Evolutionary conservation across 345 rosid species (phyloP), one percentile per base, ranked within the genome.

Genomic region (Populus tremula): DNA sequence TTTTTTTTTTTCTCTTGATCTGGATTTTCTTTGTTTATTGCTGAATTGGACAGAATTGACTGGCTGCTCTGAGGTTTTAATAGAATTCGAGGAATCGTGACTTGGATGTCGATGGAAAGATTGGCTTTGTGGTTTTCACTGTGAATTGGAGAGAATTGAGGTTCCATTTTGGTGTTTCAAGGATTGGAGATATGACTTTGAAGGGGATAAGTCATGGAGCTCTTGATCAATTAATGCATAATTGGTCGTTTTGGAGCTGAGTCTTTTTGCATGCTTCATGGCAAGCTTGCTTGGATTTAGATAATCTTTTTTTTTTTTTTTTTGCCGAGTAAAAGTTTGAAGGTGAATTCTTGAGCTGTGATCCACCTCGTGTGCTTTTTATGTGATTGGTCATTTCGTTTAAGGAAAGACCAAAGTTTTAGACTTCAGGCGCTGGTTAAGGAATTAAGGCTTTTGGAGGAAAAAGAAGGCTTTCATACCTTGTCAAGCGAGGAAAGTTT

Each of bases 401-500:
- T 29, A 73, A 85, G 87, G 85, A 86, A 80, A 81, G 82, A 74
- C 70, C 86, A 77, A 71, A 31, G 77, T 77, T 84, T 82, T 80
- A 82, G 78, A 76, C 74, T 41, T 79, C 70, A 75, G 84, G 85
- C 76, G 56, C 75, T 63, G 69, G 65, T 76, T 66, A 20, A 70
- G 80, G 77, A 64, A 41, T 73, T 66, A 36, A 72, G 82, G 78
- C 80, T 80, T 78, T 56, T 47, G 41, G 80, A 41, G 75, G 64
- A 77, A 80, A 81, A 80, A 73, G 80, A 77, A 39, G 82, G 72
- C 18, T 87, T 53, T 76, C 79, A 72, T 86, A 38, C 84, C 87
- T 87, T 86, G 83, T 76, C 84, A 85, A 71, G 79, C 79, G 79
- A 84, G 83, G 56, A 76, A 84, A 82, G 78, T 68, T 75, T 82